Percentiles rank a stretch among this genome's conserved stretches.
These are phyloP conservation scores for Trichoderma koningii DNA, from an alignment of 2,329 filamentous ascomycete species.

Conservation along the genomic window DNA sequence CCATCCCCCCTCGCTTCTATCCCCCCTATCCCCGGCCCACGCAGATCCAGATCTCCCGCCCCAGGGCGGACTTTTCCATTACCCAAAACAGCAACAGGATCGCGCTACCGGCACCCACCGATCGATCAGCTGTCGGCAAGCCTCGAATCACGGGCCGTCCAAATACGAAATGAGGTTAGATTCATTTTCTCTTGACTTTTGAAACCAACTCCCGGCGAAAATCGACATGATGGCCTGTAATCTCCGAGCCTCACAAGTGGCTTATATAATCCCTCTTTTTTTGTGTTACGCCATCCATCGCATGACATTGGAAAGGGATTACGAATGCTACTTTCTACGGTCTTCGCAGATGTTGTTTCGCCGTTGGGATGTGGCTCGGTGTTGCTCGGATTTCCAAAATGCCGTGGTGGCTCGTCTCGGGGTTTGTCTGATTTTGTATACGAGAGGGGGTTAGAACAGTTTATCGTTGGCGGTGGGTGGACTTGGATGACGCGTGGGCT, in stretches of 20 bases:
- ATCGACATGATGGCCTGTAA: not conserved
- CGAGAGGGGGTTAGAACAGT: not conserved
- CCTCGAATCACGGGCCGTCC: slow-evolving; percentile 18
- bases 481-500: too few relatives aligned
- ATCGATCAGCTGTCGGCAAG: not conserved
- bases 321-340: not conserved
- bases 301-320: too few relatives aligned
- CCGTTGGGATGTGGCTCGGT: slow-evolving; percentile 4
- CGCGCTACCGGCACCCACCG: not conserved
- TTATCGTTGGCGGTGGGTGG: not conserved
- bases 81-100: slow-evolving; percentile 16
- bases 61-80: not conserved
- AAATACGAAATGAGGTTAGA: slow-evolving; percentile 24
- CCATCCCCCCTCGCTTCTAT: not conserved
- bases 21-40: slow-evolving; percentile 2
- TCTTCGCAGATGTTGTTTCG: not conserved
- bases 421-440: not conserved
- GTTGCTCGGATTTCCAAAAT: slow-evolving; percentile 20
- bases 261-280: slow-evolving; percentile 1
- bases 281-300: too few relatives aligned
- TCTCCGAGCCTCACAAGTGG: not conserved
- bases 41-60: slow-evolving; percentile 1
- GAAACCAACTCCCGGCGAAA: not conserved
- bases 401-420: not conserved
- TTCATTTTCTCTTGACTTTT: not conserved